Base-by-base conservation (phyloP, 1,284 basidiomycete genomes). In the Coniferiporia sulphurascens region DNA sequence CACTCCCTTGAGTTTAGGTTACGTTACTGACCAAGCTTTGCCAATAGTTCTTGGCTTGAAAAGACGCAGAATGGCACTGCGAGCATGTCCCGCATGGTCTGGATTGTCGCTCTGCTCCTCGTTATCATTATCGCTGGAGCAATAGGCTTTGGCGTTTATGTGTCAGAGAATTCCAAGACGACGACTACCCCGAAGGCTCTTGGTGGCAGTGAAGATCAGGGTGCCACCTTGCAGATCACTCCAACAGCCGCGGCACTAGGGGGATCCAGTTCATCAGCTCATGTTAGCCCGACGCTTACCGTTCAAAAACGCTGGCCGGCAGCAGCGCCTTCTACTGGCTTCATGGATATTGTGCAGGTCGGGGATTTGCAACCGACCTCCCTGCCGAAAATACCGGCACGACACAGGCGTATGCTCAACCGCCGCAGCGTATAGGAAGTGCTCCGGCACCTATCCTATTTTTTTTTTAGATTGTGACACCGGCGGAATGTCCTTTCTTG, bases 191-290 rank as follows among this genome's bases (percentile, higher is more conserved):
- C 89, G 2, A 82, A 73, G 8, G 81, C 81, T 4, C 70, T 91
- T 53, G 89, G 88, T 38, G 89, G 89, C 13, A 80, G 78, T 56
- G 86, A 80, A n/a, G 72, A 80, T 57, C 78, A 87, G 64, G 64
- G 69, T 35, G 35, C 43, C 36, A 22, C 60, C 32, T 34, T 58
- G 7, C 38, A 60, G 64, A 70, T 71, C 5, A 57, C 61, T 4
- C 52, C 67, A 8, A 60, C 66, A 1, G 62, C 53, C 21, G 49
- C 22, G 9, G 54, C 48, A 9, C 19, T 7, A 38, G 52, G 15
- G 48, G 49, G 21, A 50, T 13, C 62, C 5, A 27, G 27, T 44
- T 50, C 59, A 8, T 64, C 66, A 13, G 63, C 60, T 15, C 64
- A 65, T 35, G 76, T 79, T 32, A 65, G 71, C 1, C 82, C 82